phyloP scores from a whole-genome alignment of 306 rosid species.

The Gynostemma pentaphyllum region DNA sequence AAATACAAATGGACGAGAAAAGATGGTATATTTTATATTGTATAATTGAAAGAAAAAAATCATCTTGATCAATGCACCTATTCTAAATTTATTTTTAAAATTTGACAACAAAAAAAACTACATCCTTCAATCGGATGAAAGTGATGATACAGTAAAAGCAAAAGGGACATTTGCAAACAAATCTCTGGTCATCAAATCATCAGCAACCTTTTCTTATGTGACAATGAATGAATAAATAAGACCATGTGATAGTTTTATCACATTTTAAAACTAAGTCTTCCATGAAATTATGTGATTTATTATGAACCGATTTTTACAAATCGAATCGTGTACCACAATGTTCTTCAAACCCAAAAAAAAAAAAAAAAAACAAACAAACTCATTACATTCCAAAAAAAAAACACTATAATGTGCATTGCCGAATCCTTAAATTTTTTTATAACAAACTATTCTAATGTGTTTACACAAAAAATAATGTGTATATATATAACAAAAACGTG shows the following conservation, averaged over 20 bases:
- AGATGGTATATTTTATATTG: too few relatives aligned
- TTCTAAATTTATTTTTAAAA: too few relatives aligned
- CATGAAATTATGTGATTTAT: slow-evolving; percentile 4
- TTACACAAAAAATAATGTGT: too few relatives aligned
- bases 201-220: not conserved
- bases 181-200: not conserved
- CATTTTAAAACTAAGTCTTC: not conserved
- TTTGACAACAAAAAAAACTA: too few relatives aligned
- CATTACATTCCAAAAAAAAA: too few relatives aligned
- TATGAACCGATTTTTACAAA: not conserved
- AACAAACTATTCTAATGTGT: too few relatives aligned
- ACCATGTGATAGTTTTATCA: not conserved
- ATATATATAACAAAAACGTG: too few relatives aligned
- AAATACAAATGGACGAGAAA: too few relatives aligned
- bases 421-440: too few relatives aligned
- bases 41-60: too few relatives aligned
- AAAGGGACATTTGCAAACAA: not conserved
- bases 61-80: too few relatives aligned
- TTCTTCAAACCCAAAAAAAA: not conserved
- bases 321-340: slow-evolving; percentile 3
- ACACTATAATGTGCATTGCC: too few relatives aligned
- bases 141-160: not conserved
- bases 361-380: not conserved
- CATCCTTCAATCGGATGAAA: not conserved
- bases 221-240: not conserved